Percentiles rank a stretch among this genome's conserved stretches.
Evolutionary conservation across 805 yeast species (phyloP).

Genomic region (Ogataea sp.): DNA sequence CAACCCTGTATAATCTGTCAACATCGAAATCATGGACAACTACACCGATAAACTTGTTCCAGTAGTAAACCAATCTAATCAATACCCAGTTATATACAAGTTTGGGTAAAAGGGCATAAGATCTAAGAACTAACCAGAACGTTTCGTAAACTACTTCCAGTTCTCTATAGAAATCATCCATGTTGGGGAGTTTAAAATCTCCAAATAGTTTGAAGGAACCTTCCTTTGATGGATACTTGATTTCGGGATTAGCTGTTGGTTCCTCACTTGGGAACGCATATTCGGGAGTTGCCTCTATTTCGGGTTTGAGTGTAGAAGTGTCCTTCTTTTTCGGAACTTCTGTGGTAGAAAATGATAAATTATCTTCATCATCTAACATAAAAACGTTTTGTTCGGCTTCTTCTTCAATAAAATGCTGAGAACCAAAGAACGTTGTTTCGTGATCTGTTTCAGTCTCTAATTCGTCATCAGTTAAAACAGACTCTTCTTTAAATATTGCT

Average conservation of each 20-base stretch:
- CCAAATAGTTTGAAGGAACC: neutral
- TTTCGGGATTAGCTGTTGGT: neutral
- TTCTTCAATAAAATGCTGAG: neutral
- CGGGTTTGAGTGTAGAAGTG: neutral
- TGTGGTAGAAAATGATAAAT: neutral
- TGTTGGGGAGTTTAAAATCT: slow-evolving; percentile 8
- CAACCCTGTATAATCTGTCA: slow-evolving; percentile 20
- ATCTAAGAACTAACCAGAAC: slow-evolving; percentile 48
- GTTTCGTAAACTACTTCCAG: slow-evolving; percentile 49
- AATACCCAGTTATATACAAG: slow-evolving; percentile 44
- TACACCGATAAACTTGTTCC: slow-evolving; percentile 75
- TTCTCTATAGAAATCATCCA: slow-evolving; percentile 44
- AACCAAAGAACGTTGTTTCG: slow-evolving; percentile 1
- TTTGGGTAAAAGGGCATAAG: slow-evolving; percentile 67
- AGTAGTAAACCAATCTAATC: slow-evolving; percentile 43
- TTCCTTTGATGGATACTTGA: neutral
- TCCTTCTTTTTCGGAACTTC: neutral
- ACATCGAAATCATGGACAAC: slow-evolving; percentile 25
- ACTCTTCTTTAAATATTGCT: slow-evolving; percentile 19
- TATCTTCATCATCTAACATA: neutral
- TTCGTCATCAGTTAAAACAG: slow-evolving; percentile 8
- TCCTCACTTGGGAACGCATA: slow-evolving; percentile 1
- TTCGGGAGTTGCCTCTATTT: neutral
- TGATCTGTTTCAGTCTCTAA: slow-evolving; percentile 1
- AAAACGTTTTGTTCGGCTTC: neutral